Evolutionary conservation across 1,284 basidiomycete genomes (phyloP), one percentile per base, ranked within the genome.

Genomic region (Boletus sp.): DNA sequence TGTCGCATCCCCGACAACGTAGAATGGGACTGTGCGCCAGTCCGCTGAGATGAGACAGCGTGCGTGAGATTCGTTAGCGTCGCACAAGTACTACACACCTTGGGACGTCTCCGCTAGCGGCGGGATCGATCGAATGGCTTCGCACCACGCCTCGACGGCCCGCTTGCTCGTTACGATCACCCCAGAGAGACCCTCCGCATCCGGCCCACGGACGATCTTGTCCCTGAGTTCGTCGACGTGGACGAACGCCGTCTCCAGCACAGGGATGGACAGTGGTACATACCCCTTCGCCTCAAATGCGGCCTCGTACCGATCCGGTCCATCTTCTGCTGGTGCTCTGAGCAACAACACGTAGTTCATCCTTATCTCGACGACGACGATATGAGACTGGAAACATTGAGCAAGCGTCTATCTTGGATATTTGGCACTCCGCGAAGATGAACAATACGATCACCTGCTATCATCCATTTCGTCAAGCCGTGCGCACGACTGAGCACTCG

Each of bases 111-210:
- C 45, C 4, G 12, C 2, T 11, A 6, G 16, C 13, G 36, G 18
- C 20, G 44, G 16, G 43, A 67, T 57, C 55, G 46, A 67, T 44
- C 41, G 57, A n/a, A 80, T 64, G 22, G 77, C 83, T 9, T 67
- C 67, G 35, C 72, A 75, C 84, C 88, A 90, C 1, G 86, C 87
- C 48, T 90, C 85, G 58, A 84, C 84, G 1, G 87, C 82, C 48
- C 91, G 77, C 27, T 81, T 84, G 65, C 88, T 91, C 1, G 91
- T 92, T 22, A 92, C 68, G 49, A 92, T 80, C 4, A 91, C 85
- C 5, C 85, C 91, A 8, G 71, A 73, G 55, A 79, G 76, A 20
- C 65, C 69, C 35, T 68, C 62, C 4, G 57, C 61, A 2, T 63
- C 55, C 4, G 79, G 78, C 0, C 81, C 81, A 13, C 61, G 57